Evolutionary conservation across 208 protist species (phyloP).

Genomic region (Leishmania tropica): DNA sequence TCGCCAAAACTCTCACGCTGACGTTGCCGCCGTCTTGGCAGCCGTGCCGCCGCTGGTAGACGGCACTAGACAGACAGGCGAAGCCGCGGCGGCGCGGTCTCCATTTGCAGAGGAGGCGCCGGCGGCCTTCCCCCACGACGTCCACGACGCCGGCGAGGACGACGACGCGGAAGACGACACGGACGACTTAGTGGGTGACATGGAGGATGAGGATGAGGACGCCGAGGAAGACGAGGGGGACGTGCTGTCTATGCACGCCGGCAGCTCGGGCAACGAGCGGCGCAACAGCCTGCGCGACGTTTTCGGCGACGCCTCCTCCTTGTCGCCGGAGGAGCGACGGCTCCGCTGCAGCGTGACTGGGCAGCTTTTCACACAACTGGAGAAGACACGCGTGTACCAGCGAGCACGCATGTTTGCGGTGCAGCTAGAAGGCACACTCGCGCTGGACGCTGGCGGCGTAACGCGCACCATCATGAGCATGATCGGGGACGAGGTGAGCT

Average conservation of each 20-base stretch:
- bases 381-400: constrained; percentile 65
- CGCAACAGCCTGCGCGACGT: constrained; percentile 11
- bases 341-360: constrained; percentile 43
- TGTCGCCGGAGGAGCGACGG: constrained; percentile 10
- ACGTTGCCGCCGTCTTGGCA: background rate
- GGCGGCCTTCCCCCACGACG: background rate
- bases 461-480: constrained; percentile 85
- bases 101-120: background rate
- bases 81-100: background rate
- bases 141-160: background rate
- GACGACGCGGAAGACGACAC: constrained; percentile 4
- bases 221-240: constrained; percentile 6
- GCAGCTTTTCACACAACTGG: constrained; percentile 78
- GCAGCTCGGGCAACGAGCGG: background rate
- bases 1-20: background rate
- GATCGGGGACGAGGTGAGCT: constrained; percentile 87
- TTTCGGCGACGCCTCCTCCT: constrained; percentile 5
- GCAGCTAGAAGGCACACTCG: constrained; percentile 58
- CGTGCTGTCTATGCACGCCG: background rate
- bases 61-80: background rate
- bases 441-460: constrained; percentile 82
- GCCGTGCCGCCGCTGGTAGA: background rate
- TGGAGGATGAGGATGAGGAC: constrained; percentile 13
- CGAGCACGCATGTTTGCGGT: constrained; percentile 84
- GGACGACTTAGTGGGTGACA: constrained; percentile 13